Conservation (phyloP, 2,329 filamentous ascomycete species). For the Ceratocystis harringtonii region DNA sequence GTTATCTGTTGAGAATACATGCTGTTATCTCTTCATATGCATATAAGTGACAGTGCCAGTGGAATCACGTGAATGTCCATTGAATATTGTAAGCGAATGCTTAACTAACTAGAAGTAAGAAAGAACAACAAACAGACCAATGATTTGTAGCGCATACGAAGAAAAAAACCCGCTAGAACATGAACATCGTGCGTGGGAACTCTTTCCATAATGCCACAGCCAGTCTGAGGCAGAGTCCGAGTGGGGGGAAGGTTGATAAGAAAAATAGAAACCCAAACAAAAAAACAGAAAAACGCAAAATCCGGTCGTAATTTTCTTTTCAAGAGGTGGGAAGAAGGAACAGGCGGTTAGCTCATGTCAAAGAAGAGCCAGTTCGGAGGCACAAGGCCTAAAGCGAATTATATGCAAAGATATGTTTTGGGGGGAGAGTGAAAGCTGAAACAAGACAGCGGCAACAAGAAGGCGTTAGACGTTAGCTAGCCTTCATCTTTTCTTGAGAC, state of each 20-base stretch:
- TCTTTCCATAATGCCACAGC: constrained; percentile 2
- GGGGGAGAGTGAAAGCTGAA: background rate
- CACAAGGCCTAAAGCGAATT: background rate
- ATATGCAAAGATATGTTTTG: constrained; percentile 16
- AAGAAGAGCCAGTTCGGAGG: background rate
- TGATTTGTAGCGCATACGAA: background rate
- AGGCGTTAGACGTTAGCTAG: background rate
- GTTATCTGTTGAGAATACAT: constrained; percentile 3
- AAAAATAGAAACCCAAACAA: background rate
- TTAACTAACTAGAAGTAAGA: background rate
- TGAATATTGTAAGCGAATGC: background rate
- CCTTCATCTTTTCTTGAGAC: background rate
- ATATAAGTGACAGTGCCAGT: background rate
- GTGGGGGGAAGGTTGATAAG: background rate
- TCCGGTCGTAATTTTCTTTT: constrained; percentile 7
- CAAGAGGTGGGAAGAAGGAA: background rate
- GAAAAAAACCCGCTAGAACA: constrained; percentile 4
- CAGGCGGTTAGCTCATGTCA: background rate
- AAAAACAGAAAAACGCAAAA: background rate
- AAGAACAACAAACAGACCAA: background rate
- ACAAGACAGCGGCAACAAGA: background rate
- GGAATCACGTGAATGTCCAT: background rate
- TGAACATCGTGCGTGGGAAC: constrained; percentile 1
- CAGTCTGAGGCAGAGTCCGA: background rate
- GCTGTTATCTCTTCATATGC: background rate